Evolutionary conservation across 495 filamentous ascomycete species (phyloP), one percentile per base, ranked within the genome.

Genomic region (Pseudotulostoma volvatum): DNA sequence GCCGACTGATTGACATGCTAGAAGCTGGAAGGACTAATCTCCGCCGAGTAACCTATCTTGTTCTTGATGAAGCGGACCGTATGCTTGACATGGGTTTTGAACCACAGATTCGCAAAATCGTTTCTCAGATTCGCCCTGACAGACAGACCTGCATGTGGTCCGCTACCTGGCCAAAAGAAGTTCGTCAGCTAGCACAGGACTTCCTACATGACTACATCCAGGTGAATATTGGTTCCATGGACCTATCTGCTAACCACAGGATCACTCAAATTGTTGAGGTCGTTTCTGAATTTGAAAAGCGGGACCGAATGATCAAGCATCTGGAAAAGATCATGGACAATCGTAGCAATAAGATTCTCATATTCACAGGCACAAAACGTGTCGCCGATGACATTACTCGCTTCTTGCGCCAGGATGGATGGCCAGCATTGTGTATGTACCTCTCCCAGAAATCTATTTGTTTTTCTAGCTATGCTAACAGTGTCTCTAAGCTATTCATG

Each of bases 41-140:
- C 43, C 85, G 90, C 40, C 90, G 90, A 61, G 87, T 97, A 40
- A 97, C 90, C 16, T 97, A 95, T 57, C 75, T 97, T 23, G 85
- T 97, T 44, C 79, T 97, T 28, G 90, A 97, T 50, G 90, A 97
- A 72, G 90, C 90, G 56, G 90, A 97, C 70, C 92, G 92, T 61
- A 96, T 97, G 90, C 69, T 97, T 66, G 90, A 97, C 67, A 96
- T 97, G 90, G 90, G 90, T 79, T 97, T 97, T 71, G 90, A 97
- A 69, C 90, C 90, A 50, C 90, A 97, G 61, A 95, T 97, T 53
- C 80, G 86, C 63, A 93, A 94, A 72, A 93, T 96, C 48, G 84
- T 97, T 46, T 68, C 79, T 36, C 90, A 97, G 67, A 97, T 97
- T 66, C 84, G 90, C 47, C 90, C 90, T 42, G 90, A 97, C 58